These are phyloP conservation scores for Didymella arachidicola DNA, from an alignment of 2,329 filamentous ascomycete species.

Conservation along the genomic window DNA sequence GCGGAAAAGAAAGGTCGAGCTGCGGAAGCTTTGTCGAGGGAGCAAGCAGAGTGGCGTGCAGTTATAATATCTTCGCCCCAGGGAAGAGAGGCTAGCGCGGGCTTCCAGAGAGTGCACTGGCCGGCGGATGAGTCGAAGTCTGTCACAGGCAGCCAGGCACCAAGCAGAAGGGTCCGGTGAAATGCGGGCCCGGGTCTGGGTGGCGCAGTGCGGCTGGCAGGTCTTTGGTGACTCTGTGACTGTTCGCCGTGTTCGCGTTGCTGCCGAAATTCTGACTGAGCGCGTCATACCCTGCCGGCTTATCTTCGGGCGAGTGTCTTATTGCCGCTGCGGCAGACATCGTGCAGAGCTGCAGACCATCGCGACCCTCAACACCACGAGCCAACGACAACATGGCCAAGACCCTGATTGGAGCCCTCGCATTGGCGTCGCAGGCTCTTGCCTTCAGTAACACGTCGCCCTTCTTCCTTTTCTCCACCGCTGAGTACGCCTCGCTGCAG, in stretches of 20 bases:
- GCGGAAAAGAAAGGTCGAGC: slow-evolving; percentile 20
- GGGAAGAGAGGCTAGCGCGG: slow-evolving; percentile 15
- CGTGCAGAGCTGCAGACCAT: slow-evolving; percentile 23
- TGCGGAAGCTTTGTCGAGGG: slow-evolving; percentile 14
- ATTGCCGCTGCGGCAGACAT: slow-evolving; percentile 14
- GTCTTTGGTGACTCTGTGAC: slow-evolving; percentile 8
- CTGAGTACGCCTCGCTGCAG: slow-evolving; percentile 66
- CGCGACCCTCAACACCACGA: slow-evolving; percentile 23
- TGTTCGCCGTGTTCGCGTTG: slow-evolving; percentile 11
- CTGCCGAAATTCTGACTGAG: slow-evolving; percentile 27
- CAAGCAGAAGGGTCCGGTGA: slow-evolving; percentile 8
- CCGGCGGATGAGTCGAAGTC: slow-evolving; percentile 24
- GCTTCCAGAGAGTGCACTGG: slow-evolving; percentile 10
- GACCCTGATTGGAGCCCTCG: slow-evolving; percentile 57
- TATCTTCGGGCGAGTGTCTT: slow-evolving; percentile 11
- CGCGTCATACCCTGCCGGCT: slow-evolving; percentile 39
- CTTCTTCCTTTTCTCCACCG: slow-evolving; percentile 86
- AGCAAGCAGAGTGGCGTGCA: slow-evolving; percentile 30
- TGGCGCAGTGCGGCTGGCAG: slow-evolving; percentile 22
- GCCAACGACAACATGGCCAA: slow-evolving; percentile 51
- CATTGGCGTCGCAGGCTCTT: slow-evolving; percentile 62
- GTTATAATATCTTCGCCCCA: slow-evolving; percentile 16
- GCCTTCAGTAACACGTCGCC: slow-evolving; percentile 89
- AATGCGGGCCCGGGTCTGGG: slow-evolving; percentile 9
- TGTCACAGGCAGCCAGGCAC: slow-evolving; percentile 21